A percentile compares a stretch with the other conserved stretches of the same genome.
phyloP scores from a whole-genome alignment of 2,329 filamentous ascomycete species.

The Tolypocladium sp. region DNA sequence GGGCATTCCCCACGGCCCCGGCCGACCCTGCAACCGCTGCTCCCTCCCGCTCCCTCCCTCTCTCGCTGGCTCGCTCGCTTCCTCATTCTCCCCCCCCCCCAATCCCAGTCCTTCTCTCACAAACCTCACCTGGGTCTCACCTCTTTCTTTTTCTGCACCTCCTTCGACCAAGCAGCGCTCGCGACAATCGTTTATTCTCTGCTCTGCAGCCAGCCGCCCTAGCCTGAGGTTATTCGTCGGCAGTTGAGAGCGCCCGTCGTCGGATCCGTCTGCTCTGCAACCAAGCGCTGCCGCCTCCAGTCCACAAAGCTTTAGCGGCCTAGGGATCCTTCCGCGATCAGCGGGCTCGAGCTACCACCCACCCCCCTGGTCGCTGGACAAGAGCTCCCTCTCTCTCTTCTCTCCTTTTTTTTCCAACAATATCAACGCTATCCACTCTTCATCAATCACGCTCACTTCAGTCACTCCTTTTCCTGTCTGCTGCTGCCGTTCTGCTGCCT shows the following conservation, averaged over 20 bases:
- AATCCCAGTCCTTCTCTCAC: not conserved
- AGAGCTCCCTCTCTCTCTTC: constrained; percentile 13
- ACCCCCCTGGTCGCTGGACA: constrained; percentile 2
- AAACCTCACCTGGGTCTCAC: not conserved
- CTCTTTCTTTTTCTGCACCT: not conserved
- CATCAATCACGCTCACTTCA: constrained; percentile 25
- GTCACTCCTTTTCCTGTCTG: constrained; percentile 27
- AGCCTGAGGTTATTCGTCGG: not conserved
- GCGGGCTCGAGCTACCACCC: constrained; percentile 21
- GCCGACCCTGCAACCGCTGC: not conserved
- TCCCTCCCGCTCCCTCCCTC: not conserved
- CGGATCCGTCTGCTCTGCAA: not conserved
- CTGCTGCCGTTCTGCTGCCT: not conserved
- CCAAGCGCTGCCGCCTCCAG: not conserved
- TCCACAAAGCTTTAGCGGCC: constrained; percentile 14
- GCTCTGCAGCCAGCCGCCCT: not conserved
- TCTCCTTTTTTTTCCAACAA: constrained; percentile 23
- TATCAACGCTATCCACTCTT: constrained; percentile 26
- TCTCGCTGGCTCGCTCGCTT: not conserved
- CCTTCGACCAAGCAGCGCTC: not conserved
- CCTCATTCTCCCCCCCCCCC: not conserved
- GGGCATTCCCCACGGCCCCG: constrained; percentile 2
- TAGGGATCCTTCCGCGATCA: constrained; percentile 23
- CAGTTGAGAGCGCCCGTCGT: not conserved
- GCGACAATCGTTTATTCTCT: not conserved